Percentiles rank a stretch among this genome's conserved stretches.
These are phyloP conservation scores for Aspergillus ibericus DNA, from an alignment of 2,329 filamentous ascomycete species.

Conservation along the genomic window DNA sequence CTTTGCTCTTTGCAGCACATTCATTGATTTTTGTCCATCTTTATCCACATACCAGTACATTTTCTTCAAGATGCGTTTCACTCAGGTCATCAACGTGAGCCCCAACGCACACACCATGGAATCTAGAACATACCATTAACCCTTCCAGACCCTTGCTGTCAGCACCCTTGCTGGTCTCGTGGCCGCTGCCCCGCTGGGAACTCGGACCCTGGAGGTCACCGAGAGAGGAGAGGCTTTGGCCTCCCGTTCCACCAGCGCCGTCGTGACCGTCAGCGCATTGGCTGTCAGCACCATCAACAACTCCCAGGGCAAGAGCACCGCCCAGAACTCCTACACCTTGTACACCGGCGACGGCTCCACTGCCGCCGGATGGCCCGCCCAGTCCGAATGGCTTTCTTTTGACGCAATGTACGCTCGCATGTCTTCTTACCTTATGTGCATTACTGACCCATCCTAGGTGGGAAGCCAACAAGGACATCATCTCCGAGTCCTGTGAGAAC, in stretches of 20 bases:
- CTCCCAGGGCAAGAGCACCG: neutral
- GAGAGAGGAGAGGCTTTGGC: neutral
- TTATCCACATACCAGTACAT: neutral
- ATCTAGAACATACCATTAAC: neutral
- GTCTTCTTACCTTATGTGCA: neutral
- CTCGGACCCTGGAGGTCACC: neutral
- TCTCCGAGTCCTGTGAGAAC: conserved; percentile 18
- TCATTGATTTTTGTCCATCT: neutral
- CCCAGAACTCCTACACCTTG: conserved; percentile 10
- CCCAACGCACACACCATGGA: neutral
- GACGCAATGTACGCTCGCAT: conserved; percentile 21
- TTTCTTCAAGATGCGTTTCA: conserved; percentile 2
- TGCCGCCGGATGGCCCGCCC: conserved; percentile 28
- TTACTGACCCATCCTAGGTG: conserved; percentile 11
- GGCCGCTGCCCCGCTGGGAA: conserved; percentile 1
- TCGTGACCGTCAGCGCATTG: conserved; percentile 1
- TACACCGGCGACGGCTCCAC: conserved; percentile 22
- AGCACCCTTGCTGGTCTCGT: neutral
- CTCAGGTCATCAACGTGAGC: conserved; percentile 1
- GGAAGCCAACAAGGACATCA: conserved; percentile 14
- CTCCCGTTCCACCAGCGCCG: conserved; percentile 1
- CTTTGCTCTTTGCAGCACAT: conserved; percentile 1
- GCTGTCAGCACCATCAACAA: neutral
- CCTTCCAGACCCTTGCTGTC: neutral
- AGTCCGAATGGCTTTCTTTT: conserved; percentile 20